Percentiles rank a stretch among this genome's conserved stretches.
These are phyloP conservation scores for Alternaria solani DNA, from an alignment of 2,329 filamentous ascomycete genomes.

Conservation along the genomic window DNA sequence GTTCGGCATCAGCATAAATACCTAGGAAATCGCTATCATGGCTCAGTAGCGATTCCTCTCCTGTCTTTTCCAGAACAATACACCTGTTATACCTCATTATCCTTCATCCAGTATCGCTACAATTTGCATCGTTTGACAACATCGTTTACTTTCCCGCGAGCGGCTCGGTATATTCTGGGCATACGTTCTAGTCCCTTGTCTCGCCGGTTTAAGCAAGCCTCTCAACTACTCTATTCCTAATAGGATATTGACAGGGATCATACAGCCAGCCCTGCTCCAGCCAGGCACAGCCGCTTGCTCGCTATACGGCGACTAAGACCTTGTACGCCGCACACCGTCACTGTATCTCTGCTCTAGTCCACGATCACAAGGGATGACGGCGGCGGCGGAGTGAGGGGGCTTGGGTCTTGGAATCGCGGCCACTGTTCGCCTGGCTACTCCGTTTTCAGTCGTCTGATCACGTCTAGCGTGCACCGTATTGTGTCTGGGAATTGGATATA, in stretches of 20 bases:
- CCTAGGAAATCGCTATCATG: too few species aligned
- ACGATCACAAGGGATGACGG: not conserved
- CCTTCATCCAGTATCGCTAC: too few species aligned
- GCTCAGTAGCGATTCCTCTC: too few species aligned
- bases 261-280: constrained; percentile 4
- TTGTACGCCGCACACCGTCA: constrained; percentile 3
- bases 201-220: not conserved
- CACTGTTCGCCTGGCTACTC: constrained; percentile 3
- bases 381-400: not conserved
- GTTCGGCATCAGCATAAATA: too few species aligned
- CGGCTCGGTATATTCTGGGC: not conserved
- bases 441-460: constrained; percentile 5
- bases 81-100: too few species aligned
- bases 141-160: not conserved
- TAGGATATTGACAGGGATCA: constrained; percentile 6
- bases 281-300: constrained; percentile 10
- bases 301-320: constrained; percentile 2
- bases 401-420: constrained; percentile 3
- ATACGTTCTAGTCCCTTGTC: not conserved
- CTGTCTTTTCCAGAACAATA: too few species aligned
- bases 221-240: not conserved
- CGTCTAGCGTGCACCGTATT: constrained; percentile 7
- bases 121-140: too few species aligned
- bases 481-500: constrained; percentile 6
- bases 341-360: constrained; percentile 4